These are phyloP conservation scores for Boechera retrofracta DNA, from an alignment of 345 rosid species.

Conservation along the genomic window DNA sequence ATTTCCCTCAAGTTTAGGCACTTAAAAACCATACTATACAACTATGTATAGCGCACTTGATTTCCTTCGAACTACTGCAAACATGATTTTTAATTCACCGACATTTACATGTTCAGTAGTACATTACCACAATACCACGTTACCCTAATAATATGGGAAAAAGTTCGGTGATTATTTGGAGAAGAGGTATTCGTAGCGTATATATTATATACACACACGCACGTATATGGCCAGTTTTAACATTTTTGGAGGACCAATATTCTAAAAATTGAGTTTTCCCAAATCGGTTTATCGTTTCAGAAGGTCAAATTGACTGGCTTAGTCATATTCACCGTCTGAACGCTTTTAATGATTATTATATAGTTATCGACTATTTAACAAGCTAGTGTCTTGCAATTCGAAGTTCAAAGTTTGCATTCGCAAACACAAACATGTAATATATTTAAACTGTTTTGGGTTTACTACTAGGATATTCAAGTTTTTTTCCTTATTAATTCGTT, in stretches of 20 bases:
- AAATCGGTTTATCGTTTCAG: neutral
- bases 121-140: slow-evolving; percentile 9
- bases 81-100: slow-evolving; percentile 23
- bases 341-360: too few species aligned
- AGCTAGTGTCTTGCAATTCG: neutral
- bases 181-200: neutral
- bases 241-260: neutral
- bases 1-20: slow-evolving; percentile 28
- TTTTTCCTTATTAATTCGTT: neutral
- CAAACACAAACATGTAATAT: neutral
- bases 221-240: neutral
- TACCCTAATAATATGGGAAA: neutral
- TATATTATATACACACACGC: neutral
- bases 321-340: too few species aligned
- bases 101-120: neutral
- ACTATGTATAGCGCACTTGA: neutral
- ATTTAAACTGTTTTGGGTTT: neutral
- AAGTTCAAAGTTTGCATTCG: neutral
- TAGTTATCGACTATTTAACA: neutral
- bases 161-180: slow-evolving; percentile 33
- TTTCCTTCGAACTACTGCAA: neutral
- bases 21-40: neutral
- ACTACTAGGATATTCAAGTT: neutral
- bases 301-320: too few species aligned
- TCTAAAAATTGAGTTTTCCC: neutral